Evolutionary conservation across 2,329 filamentous ascomycete genomes (phyloP), one percentile per base, ranked within the genome.

Genomic region (Cylindrodendrum hubeiense): DNA sequence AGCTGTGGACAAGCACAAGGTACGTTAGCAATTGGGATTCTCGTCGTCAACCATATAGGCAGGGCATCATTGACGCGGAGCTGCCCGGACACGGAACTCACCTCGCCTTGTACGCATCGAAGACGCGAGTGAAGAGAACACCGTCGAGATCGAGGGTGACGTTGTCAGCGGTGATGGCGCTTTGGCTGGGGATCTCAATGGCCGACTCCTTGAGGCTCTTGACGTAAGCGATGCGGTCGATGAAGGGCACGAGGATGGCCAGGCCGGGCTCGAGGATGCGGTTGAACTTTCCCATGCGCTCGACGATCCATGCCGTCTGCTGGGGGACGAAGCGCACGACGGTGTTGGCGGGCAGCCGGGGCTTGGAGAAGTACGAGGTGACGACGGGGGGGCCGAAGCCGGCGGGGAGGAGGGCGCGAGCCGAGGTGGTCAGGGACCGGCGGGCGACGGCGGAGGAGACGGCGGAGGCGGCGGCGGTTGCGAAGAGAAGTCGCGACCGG

Each of bases 221-320:
- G 72, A 99, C 96, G 79, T 99, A 99, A 74, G 96, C 93, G 79
- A 99, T 98, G 67, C 94, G 92, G 82, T 99, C 96, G 79, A 99
- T 84, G 71, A 98, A 92, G 2, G 96, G 96, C 59, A 96, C 86
- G 72, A 99, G 83, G 68, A 99, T 87, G 22, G 96, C 95, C 67
- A 99, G 85, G 62, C 96, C 96, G 4, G 96, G 96, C 75, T 98
- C 89, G 54, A 99, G 85, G 76, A 99, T 98, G 66, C 95, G 89
- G 82, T 93, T 92, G 84, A 97, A 99, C 82, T 95, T 96, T 75
- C 96, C 96, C 96, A 99, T 99, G 77, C 96, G 95, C 88, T 99
- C 96, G 62, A 99, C 96, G 65, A 99, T 95, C 96, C 96, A 99
- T 80, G 96, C 96, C 74, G 95, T 98, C 85, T 99, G 96, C 82